Evolutionary conservation across 1,139 yeast genomes (phyloP), one percentile per base, ranked within the genome.

Genomic region (Suhomyces kunorum): DNA sequence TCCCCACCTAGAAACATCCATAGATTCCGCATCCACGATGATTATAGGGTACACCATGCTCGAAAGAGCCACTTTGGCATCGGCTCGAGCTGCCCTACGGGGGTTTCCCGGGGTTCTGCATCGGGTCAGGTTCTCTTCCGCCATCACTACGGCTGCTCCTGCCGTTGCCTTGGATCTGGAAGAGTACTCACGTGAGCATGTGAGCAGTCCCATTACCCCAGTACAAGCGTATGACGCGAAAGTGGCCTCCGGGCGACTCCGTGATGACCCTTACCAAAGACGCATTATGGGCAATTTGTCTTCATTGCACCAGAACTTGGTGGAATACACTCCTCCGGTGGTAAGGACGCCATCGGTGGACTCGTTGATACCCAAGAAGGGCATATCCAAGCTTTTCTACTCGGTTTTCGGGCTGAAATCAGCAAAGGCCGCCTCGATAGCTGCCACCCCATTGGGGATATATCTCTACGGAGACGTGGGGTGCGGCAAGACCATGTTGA

Each of bases 391-490:
- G 39, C 48, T 71, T 7, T 55, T 77, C 16, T 58, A 66, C n/a
- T 62, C 67, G 16, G 50, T 64, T 35, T 68, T 66, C 33, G 59
- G 64, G 8, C 45, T 45, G n/a, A 48, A 53, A 28, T n/a, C 33
- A 12, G 14, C 32, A 3, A 11, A 12, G 6, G 7, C 29, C 8
- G 12, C 25, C 16, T 16, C 9, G 5, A 28, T 23, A 14, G 24
- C 12, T 6, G 53, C 58, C 43, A 56, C 54, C 8, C 70, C 77
- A 25, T 95, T 77, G 51, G 98, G 98, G 2, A 84, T 92, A 12
- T 92, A 92, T 58, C 71, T 92, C 19, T 92, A 87, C 61, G 98
- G 98, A 14, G 98, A 92, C 61, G 98, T 92, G 32, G 98, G 98
- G 4, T 89, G 98, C 64, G 98, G 98, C 8, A 92, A 92, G 59